Base-by-base conservation (phyloP, 306 rosid species). In the Sicyos baderoa region DNA sequence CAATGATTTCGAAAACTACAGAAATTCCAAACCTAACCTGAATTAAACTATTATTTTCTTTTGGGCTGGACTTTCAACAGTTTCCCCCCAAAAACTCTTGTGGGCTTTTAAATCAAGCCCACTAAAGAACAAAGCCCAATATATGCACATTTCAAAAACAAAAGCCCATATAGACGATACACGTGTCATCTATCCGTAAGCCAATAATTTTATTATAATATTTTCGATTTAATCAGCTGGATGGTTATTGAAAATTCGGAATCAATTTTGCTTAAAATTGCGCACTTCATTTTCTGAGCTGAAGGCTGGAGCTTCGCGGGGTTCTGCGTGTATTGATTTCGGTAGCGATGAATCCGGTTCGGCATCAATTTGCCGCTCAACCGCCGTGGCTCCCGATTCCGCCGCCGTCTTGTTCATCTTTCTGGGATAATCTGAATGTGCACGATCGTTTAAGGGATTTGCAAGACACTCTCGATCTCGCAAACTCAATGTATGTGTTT, bases 341-440 rank as follows among this genome's bases (percentile, higher is more conserved):
- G 8, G 17, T 5, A 69, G 65, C 54, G 55, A 85, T 89, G 96
- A 83, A 89, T 75, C 77, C 76, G 0, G 48, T 73, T 75, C 84
- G 65, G 21, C 86, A 82, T 61, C 95, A 81, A 12, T 76, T 81
- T 10, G 37, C 60, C 1, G 76, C 76, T 25, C 68, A 56, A 17
- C 75, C 79, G 45, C 81, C 76, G 2, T 80, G 84, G 82, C 75
- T 84, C 74, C 84, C 83, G 1, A 61, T 77, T 73, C 84, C 47
- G 13, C 89, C 88, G 14, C 71, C 71, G 60, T 79, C 97, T 17
- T 66, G 77, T 72, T 60, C 87, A 61, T 35, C 22, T 61, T 89
- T 89, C 77, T 91, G 97, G 97, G 71, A 80, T 59, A 82, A 72
- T 60, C 53, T 56, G n/a, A 91, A 83, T 50, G 86, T 89, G 13